Percentiles rank a stretch among this genome's conserved stretches.
Conservation (phyloP, 345 rosid genomes). For the Populus nigra region DNA sequence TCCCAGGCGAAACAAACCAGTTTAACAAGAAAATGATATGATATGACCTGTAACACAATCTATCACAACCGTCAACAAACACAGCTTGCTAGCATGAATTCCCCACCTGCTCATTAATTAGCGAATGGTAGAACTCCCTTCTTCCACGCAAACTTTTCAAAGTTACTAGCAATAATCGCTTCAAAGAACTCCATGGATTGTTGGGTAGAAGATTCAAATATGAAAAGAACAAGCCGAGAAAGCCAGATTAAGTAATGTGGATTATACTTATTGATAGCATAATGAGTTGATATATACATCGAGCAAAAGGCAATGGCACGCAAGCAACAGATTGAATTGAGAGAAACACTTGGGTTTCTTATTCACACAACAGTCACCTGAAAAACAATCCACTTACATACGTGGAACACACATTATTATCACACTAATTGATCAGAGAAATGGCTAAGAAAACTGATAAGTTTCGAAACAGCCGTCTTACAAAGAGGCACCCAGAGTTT, state of each 20-base stretch:
- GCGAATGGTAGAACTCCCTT: neutral
- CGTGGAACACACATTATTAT: conserved; percentile 42
- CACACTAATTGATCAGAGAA: conserved; percentile 31
- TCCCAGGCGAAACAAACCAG: neutral
- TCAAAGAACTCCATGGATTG: neutral
- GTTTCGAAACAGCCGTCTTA: conserved; percentile 33
- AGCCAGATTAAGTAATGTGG: neutral
- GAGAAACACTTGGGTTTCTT: conserved; percentile 37
- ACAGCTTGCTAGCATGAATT: neutral
- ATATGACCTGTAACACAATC: neutral
- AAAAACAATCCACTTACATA: conserved; percentile 39
- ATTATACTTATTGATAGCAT: neutral
- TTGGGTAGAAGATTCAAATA: neutral
- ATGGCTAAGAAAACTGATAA: conserved; percentile 37
- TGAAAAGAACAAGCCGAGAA: neutral
- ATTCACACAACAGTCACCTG: conserved; percentile 47
- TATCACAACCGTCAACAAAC: neutral
- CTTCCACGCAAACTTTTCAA: neutral
- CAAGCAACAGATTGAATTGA: neutral
- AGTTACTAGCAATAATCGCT: neutral
- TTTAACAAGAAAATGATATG: neutral
- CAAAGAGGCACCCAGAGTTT: conserved; percentile 31
- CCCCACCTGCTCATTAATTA: neutral
- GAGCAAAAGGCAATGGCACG: neutral
- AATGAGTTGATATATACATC: neutral